Percentiles rank a stretch among this genome's conserved stretches.
phyloP scores from a whole-genome alignment of 78 protist genomes.

The Trichosphaerium sp. region DNA sequence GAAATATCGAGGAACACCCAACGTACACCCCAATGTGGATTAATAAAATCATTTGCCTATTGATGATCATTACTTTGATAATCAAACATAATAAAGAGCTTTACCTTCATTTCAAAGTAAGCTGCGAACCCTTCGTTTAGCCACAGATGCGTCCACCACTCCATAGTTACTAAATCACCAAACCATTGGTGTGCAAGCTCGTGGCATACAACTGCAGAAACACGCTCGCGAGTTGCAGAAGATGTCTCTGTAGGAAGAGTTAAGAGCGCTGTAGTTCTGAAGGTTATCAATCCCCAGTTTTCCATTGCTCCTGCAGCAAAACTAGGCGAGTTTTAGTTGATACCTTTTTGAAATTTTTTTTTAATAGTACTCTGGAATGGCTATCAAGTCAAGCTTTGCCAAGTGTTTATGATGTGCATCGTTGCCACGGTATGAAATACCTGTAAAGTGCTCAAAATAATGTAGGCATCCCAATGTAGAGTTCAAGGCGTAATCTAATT shows the following conservation, averaged over 20 bases:
- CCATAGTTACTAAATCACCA: slow-evolving; percentile 59
- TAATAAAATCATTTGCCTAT: slow-evolving; percentile 5
- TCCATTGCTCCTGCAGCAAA: slow-evolving; percentile 51
- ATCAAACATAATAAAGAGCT: not conserved
- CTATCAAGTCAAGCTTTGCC: slow-evolving; percentile 38
- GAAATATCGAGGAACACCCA: not conserved
- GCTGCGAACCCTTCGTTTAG: slow-evolving; percentile 78
- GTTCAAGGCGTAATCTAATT: no score
- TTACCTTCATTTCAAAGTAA: slow-evolving; percentile 12
- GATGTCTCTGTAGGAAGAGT: slow-evolving; percentile 2
- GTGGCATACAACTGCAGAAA: not conserved
- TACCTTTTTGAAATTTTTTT: no score
- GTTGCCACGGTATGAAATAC: no score
- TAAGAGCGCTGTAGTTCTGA: slow-evolving; percentile 36
- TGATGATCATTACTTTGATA: not conserved
- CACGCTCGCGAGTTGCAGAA: not conserved
- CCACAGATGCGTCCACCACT: slow-evolving; percentile 69
- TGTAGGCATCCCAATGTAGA: no score
- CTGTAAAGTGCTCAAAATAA: no score
- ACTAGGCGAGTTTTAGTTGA: not conserved
- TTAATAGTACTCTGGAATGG: slow-evolving; percentile 37
- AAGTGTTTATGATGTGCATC: no score
- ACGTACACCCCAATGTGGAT: slow-evolving; percentile 34
- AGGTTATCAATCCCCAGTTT: slow-evolving; percentile 60
- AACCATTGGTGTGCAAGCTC: slow-evolving; percentile 51